These are phyloP conservation scores for Poterioochromonas sp. DNA, from an alignment of 352 stramenopile genomes.

Conservation along the genomic window DNA sequence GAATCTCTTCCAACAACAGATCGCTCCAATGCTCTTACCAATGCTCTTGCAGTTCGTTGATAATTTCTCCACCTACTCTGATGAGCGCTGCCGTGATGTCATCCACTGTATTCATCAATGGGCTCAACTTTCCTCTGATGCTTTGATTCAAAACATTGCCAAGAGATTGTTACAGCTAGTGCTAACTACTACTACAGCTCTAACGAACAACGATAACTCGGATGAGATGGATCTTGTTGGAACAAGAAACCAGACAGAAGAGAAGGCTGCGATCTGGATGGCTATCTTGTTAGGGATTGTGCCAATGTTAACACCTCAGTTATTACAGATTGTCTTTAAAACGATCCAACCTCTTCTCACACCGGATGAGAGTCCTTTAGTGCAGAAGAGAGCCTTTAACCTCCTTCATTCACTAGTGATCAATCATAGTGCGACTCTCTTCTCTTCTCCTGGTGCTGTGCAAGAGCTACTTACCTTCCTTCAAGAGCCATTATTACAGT, in stretches of 20 bases:
- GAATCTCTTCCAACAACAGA: background rate
- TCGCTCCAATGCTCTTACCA: background rate
- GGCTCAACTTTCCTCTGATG: background rate
- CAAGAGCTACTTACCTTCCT: background rate
- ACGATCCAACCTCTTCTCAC: slow-evolving; percentile 12
- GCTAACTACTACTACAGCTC: background rate
- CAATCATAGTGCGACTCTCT: background rate
- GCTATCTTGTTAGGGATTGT: slow-evolving; percentile 19
- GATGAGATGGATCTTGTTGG: background rate
- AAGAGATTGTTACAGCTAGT: slow-evolving; percentile 29
- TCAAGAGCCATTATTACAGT: background rate
- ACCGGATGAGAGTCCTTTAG: background rate
- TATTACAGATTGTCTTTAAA: slow-evolving; percentile 2
- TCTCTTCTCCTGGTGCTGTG: background rate
- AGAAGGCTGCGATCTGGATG: slow-evolving; percentile 17
- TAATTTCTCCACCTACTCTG: background rate
- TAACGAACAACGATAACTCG: background rate
- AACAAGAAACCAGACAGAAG: background rate
- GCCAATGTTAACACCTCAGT: background rate
- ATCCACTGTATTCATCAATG: background rate
- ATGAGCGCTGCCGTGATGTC: background rate
- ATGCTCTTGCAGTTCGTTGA: slow-evolving; percentile 16
- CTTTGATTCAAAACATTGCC: background rate
- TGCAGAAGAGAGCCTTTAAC: slow-evolving; percentile 26
- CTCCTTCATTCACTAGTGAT: slow-evolving; percentile 3